Base-by-base conservation (phyloP, 129 eudicot genomes). In the Apium graveolens region DNA sequence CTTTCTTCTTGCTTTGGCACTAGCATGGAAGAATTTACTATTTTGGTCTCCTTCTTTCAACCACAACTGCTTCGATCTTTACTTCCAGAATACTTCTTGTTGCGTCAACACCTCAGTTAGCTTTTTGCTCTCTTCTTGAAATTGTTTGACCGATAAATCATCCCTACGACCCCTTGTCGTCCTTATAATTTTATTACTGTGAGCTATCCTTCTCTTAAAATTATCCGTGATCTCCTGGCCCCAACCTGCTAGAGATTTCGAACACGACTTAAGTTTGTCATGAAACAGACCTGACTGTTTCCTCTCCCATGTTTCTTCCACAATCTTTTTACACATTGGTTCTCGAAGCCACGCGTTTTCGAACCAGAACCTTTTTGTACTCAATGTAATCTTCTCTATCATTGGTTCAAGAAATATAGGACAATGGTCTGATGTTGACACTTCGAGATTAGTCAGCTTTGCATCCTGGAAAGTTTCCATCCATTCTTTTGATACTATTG, bases 281-380 rank as follows among this genome's bases (percentile, higher is more conserved):
- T 60, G 69, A 6, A 60, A 20, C 8, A 11, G 0, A 1, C 13
- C 31, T 5, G 13, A 1, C 16, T 60, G 13, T 7, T 6, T 4
- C 3, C 31, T 9, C 34, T n/a, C 13, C 35, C 35, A 60, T 9
- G 13, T 12, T 0, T 11, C 11, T 9, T n/a, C n/a, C n/a, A n/a
- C n/a, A n/a, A n/a, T n/a, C n/a, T n/a, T n/a, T n/a, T n/a, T n/a
- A n/a, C n/a, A n/a, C n/a, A n/a, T n/a, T n/a, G n/a, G n/a, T n/a
- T n/a, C n/a, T n/a, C n/a, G n/a, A n/a, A n/a, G n/a, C 74, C 74
- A 70, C 18, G 38, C 41, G 38, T 70, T 70, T 11, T 70, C 74
- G 8, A 70, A 70, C 3, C 12, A 0, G 4, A 70, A 70, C 5
- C n/a, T 35, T 35, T 12, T 11, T 32, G 10, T 63, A 12, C 37